Evolutionary conservation across 768 basidiomycete species (phyloP).

Genomic region (Rhizopogon vesiculosus): DNA sequence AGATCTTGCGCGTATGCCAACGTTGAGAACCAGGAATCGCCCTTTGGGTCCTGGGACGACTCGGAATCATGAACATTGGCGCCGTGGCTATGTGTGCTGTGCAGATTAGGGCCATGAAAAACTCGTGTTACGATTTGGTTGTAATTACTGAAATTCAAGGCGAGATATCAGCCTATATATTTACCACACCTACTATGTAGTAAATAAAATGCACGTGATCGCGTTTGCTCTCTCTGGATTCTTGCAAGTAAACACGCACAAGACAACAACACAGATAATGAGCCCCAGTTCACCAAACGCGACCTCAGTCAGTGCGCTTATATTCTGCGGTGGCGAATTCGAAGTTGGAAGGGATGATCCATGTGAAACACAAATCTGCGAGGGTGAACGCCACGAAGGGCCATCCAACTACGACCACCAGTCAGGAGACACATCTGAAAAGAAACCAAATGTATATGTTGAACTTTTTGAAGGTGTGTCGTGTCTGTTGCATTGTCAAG

Average conservation of each 20-base stretch:
- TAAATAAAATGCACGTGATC: neutral
- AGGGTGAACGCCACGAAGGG: conserved; percentile 3
- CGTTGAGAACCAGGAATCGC: no score
- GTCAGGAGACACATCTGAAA: neutral
- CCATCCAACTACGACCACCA: conserved; percentile 1
- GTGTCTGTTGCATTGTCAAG: neutral
- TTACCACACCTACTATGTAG: no score
- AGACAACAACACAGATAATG: conserved; percentile 7
- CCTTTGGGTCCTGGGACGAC: no score
- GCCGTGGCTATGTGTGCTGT: no score
- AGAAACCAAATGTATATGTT: conserved; percentile 18
- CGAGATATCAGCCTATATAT: no score
- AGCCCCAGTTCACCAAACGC: conserved; percentile 8
- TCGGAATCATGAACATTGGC: no score
- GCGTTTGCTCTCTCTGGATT: neutral
- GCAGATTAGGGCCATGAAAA: no score
- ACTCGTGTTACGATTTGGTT: no score
- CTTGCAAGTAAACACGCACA: neutral
- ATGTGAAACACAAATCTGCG: neutral
- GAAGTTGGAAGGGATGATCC: conserved; percentile 11
- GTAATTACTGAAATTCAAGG: no score
- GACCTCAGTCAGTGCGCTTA: conserved; percentile 18
- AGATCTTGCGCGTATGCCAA: no score
- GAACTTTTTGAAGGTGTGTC: conserved; percentile 25
- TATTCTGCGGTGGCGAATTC: conserved; percentile 25